Conservation (phyloP, 805 yeast genomes). For the Wickerhamomyces rabaulensis region DNA sequence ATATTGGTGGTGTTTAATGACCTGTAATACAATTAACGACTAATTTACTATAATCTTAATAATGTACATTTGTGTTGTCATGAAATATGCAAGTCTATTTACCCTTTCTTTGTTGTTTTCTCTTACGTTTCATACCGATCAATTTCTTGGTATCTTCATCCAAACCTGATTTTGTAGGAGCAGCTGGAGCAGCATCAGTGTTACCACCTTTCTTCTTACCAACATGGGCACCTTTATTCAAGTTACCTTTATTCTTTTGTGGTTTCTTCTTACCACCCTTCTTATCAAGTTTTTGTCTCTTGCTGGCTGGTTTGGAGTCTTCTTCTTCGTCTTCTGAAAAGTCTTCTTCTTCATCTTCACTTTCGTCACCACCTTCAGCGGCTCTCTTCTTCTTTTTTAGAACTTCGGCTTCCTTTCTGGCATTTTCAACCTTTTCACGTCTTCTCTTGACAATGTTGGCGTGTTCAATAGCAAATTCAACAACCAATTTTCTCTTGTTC, state of each 20-base stretch:
- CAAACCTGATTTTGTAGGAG: constrained; percentile 30
- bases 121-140: constrained; percentile 66
- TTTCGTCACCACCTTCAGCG: constrained; percentile 1
- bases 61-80: constrained; percentile 1
- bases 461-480: constrained; percentile 93
- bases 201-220: constrained; percentile 13
- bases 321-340: constrained; percentile 9
- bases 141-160: constrained; percentile 55
- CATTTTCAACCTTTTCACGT: constrained; percentile 53
- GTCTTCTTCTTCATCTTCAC: constrained; percentile 21
- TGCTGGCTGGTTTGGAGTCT: constrained; percentile 14
- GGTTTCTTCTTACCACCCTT: constrained; percentile 10
- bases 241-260: constrained; percentile 35
- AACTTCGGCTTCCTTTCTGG: constrained; percentile 28
- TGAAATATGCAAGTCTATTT: constrained; percentile 7
- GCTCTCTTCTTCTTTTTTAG: constrained; percentile 24
- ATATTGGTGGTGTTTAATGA: neutral
- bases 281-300: constrained; percentile 8
- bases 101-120: constrained; percentile 43
- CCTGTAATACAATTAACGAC: neutral
- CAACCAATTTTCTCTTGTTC: constrained; percentile 69
- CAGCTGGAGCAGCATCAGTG: constrained; percentile 6
- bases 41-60: neutral
- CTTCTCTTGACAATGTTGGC: constrained; percentile 92
- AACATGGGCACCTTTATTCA: constrained; percentile 34